Evolutionary conservation across 257 asterid species (phyloP), one percentile per base, ranked within the genome.

Genomic region (Solanum pimpinellifolium): DNA sequence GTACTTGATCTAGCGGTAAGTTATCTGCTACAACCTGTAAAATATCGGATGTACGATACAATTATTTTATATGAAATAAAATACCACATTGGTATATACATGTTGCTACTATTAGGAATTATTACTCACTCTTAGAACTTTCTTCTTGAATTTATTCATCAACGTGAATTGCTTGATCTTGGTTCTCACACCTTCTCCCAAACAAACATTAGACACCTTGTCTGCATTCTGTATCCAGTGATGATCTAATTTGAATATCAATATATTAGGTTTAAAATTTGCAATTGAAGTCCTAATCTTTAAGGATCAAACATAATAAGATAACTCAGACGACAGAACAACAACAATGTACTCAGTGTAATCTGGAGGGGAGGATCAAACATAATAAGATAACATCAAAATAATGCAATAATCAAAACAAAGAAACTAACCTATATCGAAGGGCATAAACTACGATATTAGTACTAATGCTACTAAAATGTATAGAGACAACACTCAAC

Each of bases 101-200:
- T 37, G 14, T 42, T 66, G 47, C 7, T 49, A 2, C 7, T 68
- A 60, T 11, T 13, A 74, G 14, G 31, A 83, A 29, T 12, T 73
- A 31, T 7, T 20, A 88, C 97, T 93, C 89, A 95, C 98, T 78
- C 96, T 87, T 4, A 96, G 93, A 87, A 96, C 98, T 91, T 88
- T 95, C 89, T 92, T 96, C 95, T 96, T 96, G 95, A 96, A 96
- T 86, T 94, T 94, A 59, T 93, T 96, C 98, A 96, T 96, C 95
- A 95, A 89, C 0, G 98, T 92, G 89, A 96, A 96, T 88, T 96
- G 98, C 88, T 93, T 96, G 39, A 96, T 96, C 88, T 94, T 96
- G 44, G 94, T 74, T 66, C 95, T 88, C 10, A 96, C 98, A 1
- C 93, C 89, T 88, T 94, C 98, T 56, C 98, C 98, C 91, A 96